Evolutionary conservation across 345 rosid species (phyloP).

Genomic region (Geranium brycei): DNA sequence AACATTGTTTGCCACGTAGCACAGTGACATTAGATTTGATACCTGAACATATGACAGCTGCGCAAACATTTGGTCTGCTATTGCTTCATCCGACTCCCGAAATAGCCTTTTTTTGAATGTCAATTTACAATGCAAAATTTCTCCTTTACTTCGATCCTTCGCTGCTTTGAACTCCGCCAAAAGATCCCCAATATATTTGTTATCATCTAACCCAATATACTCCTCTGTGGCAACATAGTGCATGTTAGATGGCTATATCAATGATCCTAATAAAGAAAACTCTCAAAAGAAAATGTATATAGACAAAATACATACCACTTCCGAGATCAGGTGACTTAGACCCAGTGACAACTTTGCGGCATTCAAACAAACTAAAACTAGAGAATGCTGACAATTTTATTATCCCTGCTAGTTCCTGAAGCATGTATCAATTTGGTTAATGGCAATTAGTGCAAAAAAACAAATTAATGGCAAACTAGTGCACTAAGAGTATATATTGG

Average conservation of each 20-base stretch:
- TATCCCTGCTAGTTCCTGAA: constrained; percentile 91
- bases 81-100: constrained; percentile 96
- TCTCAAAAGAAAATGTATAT: constrained; percentile 1
- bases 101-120: constrained; percentile 82
- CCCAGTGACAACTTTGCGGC: constrained; percentile 84
- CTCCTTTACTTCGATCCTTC: constrained; percentile 92
- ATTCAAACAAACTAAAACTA: constrained; percentile 91
- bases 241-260: not conserved
- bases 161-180: constrained; percentile 85
- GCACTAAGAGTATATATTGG: not conserved
- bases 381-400: constrained; percentile 79
- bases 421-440: constrained; percentile 10
- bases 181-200: constrained; percentile 89
- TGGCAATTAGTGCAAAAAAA: constrained; percentile 7
- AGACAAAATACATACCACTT: constrained; percentile 40
- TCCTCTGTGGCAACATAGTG: constrained; percentile 40
- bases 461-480: not conserved
- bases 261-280: constrained; percentile 1
- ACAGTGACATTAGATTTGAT: constrained; percentile 16
- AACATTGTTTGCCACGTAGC: not conserved
- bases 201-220: constrained; percentile 88
- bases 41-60: constrained; percentile 96
- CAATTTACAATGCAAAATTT: constrained; percentile 82
- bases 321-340: constrained; percentile 83
- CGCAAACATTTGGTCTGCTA: constrained; percentile 83